phyloP scores from a whole-genome alignment of 148 eudicot genomes.

The Cornus kousa region DNA sequence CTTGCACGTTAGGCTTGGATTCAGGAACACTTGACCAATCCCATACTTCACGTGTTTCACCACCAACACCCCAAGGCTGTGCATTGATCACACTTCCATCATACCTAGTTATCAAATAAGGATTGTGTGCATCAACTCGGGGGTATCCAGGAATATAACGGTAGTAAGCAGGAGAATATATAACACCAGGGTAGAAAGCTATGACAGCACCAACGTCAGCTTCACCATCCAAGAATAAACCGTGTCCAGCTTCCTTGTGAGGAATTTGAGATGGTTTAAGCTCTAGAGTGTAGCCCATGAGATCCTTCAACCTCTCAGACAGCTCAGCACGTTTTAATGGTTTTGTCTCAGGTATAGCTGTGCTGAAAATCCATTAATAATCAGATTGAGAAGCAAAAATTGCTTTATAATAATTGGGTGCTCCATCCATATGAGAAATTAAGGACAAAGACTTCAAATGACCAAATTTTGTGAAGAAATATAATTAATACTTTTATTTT shows the following conservation, averaged over 20 bases:
- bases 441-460: not conserved
- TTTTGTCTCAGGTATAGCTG: slow-evolving; percentile 71
- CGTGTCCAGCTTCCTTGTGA: slow-evolving; percentile 87
- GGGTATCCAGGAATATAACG: slow-evolving; percentile 94
- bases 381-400: slow-evolving; percentile 21
- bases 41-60: slow-evolving; percentile 71
- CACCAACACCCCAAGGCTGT: slow-evolving; percentile 88
- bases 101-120: slow-evolving; percentile 82
- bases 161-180: slow-evolving; percentile 90
- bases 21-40: slow-evolving; percentile 36
- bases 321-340: slow-evolving; percentile 57
- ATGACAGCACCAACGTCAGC: slow-evolving; percentile 83
- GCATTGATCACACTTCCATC: slow-evolving; percentile 91
- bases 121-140: slow-evolving; percentile 67
- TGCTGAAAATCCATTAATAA: slow-evolving; percentile 46
- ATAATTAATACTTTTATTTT: not conserved
- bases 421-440: not conserved
- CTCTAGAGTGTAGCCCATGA: slow-evolving; percentile 71
- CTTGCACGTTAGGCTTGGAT: slow-evolving; percentile 19
- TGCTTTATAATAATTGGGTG: not conserved
- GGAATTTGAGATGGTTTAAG: slow-evolving; percentile 72
- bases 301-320: slow-evolving; percentile 55
- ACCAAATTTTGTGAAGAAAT: not conserved
- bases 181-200: slow-evolving; percentile 85
- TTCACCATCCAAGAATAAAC: slow-evolving; percentile 79